phyloP scores from a whole-genome alignment of 208 protist species.

The Crithidia mellificae region DNA sequence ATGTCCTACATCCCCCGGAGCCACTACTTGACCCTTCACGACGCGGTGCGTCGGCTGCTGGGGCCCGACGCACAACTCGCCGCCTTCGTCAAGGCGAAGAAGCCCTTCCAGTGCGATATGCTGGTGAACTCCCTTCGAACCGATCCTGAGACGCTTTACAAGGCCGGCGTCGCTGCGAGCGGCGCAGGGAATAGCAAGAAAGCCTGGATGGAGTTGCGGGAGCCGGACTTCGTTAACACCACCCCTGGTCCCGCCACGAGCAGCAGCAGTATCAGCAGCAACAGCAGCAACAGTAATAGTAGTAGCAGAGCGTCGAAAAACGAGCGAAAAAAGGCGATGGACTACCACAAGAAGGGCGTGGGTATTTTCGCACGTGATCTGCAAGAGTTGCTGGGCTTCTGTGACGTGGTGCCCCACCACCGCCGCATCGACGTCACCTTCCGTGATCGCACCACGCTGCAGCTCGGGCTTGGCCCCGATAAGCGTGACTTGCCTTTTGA shows the following conservation, averaged over 20 bases:
- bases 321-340: background rate
- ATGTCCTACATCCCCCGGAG: constrained; percentile 53
- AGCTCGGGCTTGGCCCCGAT: constrained; percentile 72
- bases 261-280: background rate
- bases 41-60: constrained; percentile 64
- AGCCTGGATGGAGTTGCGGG: background rate
- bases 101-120: constrained; percentile 87
- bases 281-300: background rate
- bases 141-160: constrained; percentile 35
- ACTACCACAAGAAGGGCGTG: constrained; percentile 28
- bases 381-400: constrained; percentile 62
- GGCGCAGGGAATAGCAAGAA: background rate
- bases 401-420: constrained; percentile 48
- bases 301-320: background rate
- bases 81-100: constrained; percentile 74
- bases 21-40: constrained; percentile 81
- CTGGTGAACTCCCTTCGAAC: constrained; percentile 65
- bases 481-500: constrained; percentile 22
- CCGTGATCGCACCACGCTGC: constrained; percentile 59
- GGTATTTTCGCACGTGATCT: constrained; percentile 49
- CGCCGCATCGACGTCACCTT: constrained; percentile 75
- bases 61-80: constrained; percentile 51
- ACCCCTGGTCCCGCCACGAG: background rate
- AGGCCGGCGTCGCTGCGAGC: background rate
- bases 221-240: too few species aligned